Percentiles rank a stretch among this genome's conserved stretches.
These are phyloP conservation scores for Pythium angustatum DNA, from an alignment of 352 stramenopile genomes.

Conservation along the genomic window DNA sequence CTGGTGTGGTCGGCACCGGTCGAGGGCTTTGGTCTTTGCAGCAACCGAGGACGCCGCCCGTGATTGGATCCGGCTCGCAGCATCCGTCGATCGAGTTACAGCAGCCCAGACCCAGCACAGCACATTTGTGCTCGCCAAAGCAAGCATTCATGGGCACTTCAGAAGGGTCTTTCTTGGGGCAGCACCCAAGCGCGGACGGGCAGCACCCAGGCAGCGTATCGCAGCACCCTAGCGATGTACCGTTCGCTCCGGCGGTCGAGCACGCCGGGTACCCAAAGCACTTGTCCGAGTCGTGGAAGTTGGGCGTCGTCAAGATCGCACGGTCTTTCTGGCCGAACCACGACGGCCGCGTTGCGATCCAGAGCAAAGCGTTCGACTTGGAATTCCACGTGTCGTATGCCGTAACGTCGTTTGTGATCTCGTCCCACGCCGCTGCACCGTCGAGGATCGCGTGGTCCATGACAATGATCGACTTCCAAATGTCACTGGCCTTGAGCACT, in stretches of 20 bases:
- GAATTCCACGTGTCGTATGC: slow-evolving; percentile 79
- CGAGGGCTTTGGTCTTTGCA: slow-evolving; percentile 53
- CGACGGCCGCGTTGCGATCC: slow-evolving; percentile 69
- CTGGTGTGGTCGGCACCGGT: slow-evolving; percentile 10
- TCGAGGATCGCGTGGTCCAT: slow-evolving; percentile 78
- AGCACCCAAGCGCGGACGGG: slow-evolving; percentile 62
- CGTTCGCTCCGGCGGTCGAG: slow-evolving; percentile 52
- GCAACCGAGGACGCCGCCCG: slow-evolving; percentile 51
- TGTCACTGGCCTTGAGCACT: slow-evolving; percentile 41
- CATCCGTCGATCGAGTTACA: slow-evolving; percentile 75
- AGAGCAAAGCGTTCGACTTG: slow-evolving; percentile 69
- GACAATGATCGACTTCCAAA: slow-evolving; percentile 75
- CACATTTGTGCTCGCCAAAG: slow-evolving; percentile 66
- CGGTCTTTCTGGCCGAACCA: slow-evolving; percentile 61
- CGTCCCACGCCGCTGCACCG: slow-evolving; percentile 54
- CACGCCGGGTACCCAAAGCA: slow-evolving; percentile 73
- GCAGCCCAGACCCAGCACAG: slow-evolving; percentile 53
- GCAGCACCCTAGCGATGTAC: slow-evolving; percentile 65
- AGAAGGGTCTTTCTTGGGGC: slow-evolving; percentile 44
- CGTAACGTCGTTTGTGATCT: slow-evolving; percentile 49
- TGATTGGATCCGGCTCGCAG: slow-evolving; percentile 55
- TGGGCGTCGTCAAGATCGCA: slow-evolving; percentile 28
- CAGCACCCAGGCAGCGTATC: slow-evolving; percentile 70
- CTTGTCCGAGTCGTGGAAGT: slow-evolving; percentile 42
- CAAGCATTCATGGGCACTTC: slow-evolving; percentile 56